Evolutionary conservation across 2,329 filamentous ascomycete species (phyloP), one percentile per base, ranked within the genome.

Genomic region (Trichophaea hybrida): DNA sequence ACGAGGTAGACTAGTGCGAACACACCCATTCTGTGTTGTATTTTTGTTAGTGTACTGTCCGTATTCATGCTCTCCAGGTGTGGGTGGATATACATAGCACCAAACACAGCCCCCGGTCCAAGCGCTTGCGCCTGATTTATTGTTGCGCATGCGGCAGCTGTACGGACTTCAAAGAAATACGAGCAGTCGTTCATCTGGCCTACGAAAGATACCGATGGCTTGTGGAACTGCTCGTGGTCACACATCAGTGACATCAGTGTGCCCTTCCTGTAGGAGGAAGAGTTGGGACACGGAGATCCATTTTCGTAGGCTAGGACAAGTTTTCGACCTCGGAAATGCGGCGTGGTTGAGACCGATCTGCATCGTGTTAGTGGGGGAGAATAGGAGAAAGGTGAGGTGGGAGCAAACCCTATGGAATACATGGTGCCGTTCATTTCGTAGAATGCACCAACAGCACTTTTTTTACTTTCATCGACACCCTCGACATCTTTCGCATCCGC

Each of bases 151-250:
- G 90, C 91, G 66, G 88, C 85, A 50, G 81, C 78, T 31, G 88
- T 93, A 65, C 91, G 85, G 54, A 90, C 84, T 72, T 97, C 90
- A 75, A 98, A 98, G 73, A 94, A 86, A 74, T 97, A 98, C 34
- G 88, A 82, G 77, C 93, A 98, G 61, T 94, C 85, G 70, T 97
- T 90, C 44, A 87, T 84, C 62, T 90, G 85, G 61, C 86, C 88
- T 61, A 97, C 84, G 71, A 95, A 98, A 17, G 87, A 88, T 40
- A 93, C 77, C 4, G 80, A 79, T 3, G 89, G 84, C 44, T 80
- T 77, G 4, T 80, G 78, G 1, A 84, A 76, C 1, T 87, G 82
- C 68, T 96, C 89, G 63, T 81, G 82, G 70, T 96, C 90, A 76
- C 93, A 98, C 65, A 93, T 84, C 71, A 97, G 91, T 31, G 89